These are phyloP conservation scores for Stagonosporopsis rhizophila DNA, from an alignment of 2,329 filamentous ascomycete species.

Conservation along the genomic window DNA sequence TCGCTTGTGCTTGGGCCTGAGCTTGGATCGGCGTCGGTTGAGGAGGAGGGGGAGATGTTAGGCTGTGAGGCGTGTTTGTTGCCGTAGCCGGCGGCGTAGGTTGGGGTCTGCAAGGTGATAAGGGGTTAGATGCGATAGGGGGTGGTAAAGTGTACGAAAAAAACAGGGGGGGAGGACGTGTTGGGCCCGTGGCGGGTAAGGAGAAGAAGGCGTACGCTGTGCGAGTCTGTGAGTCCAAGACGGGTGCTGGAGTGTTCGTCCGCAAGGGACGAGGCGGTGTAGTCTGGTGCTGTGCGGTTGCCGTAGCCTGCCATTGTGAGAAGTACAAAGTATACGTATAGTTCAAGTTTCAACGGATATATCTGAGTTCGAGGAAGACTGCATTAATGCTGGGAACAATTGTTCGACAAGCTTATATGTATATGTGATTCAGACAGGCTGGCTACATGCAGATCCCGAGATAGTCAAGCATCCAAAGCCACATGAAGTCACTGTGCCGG, in stretches of 20 bases:
- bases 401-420: background rate
- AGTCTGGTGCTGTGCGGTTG: conserved; percentile 41
- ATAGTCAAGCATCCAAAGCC: conserved; percentile 21
- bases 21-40: background rate
- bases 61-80: conserved; percentile 8
- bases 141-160: no score
- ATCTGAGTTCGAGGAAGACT: background rate
- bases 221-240: conserved; percentile 34
- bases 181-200: no score
- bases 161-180: no score
- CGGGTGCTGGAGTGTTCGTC: conserved; percentile 38
- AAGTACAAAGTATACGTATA: background rate
- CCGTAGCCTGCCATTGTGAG: conserved; percentile 45
- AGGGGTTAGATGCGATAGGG: background rate
- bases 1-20: background rate
- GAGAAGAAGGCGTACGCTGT: conserved; percentile 11
- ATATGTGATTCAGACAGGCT: background rate
- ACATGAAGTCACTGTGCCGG: conserved; percentile 41
- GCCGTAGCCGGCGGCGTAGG: conserved; percentile 14
- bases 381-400: background rate
- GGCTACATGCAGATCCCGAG: background rate
- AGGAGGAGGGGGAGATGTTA: background rate
- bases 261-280: conserved; percentile 23
- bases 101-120: conserved; percentile 2
- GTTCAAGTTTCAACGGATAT: background rate